These are phyloP conservation scores for Komagataella mondaviorum DNA, from an alignment of 805 yeast species.

Conservation along the genomic window DNA sequence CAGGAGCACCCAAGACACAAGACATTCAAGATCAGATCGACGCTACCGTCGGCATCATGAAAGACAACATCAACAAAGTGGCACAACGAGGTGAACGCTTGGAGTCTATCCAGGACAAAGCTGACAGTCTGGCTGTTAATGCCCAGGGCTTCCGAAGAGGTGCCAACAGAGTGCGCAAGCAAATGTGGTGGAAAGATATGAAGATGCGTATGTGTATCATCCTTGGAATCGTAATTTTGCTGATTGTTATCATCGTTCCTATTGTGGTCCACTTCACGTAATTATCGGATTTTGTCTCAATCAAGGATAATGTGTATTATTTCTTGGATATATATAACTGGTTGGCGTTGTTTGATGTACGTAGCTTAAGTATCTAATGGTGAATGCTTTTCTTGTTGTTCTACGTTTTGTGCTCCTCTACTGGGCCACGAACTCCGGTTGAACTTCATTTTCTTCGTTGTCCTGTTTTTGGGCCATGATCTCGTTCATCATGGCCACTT, in stretches of 20 bases:
- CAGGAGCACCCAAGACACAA: conserved; percentile 25
- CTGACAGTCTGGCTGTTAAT: conserved; percentile 80
- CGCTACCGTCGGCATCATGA: conserved; percentile 95
- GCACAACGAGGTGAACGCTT: conserved; percentile 92
- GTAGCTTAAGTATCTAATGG: not conserved
- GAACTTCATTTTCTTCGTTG: not conserved
- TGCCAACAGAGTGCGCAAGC: conserved; percentile 93
- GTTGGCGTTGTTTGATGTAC: not conserved
- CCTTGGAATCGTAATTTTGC: conserved; percentile 60
- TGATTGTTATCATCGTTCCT: conserved; percentile 85
- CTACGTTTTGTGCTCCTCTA: not conserved
- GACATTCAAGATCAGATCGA: conserved; percentile 60
- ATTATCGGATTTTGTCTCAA: not conserved
- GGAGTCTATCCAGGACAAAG: conserved; percentile 84
- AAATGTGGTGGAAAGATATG: conserved; percentile 98
- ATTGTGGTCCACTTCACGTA: conserved; percentile 73
- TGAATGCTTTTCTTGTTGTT: not conserved
- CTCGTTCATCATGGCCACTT: conserved; percentile 10
- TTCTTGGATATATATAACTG: not conserved
- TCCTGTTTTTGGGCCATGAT: not conserved
- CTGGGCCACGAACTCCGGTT: not conserved
- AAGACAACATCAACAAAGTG: conserved; percentile 91
- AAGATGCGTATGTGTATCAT: conserved; percentile 90
- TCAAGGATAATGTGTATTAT: not conserved
- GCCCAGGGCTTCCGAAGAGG: conserved; percentile 95